Evolutionary conservation across 345 rosid species (phyloP).

Genomic region (Salix brachista): DNA sequence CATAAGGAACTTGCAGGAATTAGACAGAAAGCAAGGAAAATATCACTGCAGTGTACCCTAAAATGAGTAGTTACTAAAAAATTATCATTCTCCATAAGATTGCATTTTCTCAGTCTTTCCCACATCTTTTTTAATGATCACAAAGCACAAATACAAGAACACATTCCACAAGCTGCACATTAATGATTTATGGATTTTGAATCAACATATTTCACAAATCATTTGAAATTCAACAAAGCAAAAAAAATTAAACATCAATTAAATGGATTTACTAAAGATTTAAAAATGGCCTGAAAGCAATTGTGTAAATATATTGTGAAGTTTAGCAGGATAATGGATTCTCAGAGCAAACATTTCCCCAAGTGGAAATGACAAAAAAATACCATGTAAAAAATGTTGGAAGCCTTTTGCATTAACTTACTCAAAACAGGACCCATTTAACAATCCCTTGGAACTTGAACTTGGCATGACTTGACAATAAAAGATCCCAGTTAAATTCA

Average conservation of each 20-base stretch:
- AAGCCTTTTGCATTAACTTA: conserved; percentile 38
- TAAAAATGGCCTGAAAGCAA: background rate
- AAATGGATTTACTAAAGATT: background rate
- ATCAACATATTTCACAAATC: background rate
- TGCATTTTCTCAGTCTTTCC: background rate
- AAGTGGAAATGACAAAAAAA: background rate
- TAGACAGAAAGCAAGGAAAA: background rate
- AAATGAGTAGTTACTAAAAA: background rate
- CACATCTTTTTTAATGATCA: background rate
- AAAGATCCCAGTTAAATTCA: conserved; percentile 75
- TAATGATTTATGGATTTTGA: background rate
- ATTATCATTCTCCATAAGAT: background rate
- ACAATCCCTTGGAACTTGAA: conserved; percentile 35
- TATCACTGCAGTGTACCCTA: background rate
- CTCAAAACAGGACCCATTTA: conserved; percentile 40
- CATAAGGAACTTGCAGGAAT: background rate
- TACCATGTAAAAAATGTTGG: background rate
- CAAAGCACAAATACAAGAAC: background rate
- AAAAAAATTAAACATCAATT: too few species aligned
- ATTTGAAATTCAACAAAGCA: background rate
- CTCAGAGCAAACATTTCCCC: background rate
- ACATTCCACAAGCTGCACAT: background rate
- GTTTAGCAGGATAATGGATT: background rate
- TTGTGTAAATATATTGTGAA: background rate
- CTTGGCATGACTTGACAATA: conserved; percentile 50